Conservation (phyloP, 306 rosid species). For the Dryas octopetala region DNA sequence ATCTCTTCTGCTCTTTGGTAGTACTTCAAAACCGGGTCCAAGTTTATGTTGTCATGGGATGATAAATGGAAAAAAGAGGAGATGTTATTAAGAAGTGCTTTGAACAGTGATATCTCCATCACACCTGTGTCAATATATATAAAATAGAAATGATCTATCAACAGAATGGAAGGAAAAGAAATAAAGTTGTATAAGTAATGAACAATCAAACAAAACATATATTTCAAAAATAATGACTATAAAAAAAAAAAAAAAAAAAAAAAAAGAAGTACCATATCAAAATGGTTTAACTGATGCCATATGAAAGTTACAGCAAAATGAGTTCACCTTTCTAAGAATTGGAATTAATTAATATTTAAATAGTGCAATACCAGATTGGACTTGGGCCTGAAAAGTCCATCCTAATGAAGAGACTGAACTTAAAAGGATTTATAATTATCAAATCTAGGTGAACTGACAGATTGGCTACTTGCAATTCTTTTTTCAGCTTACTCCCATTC, state of each 20-base stretch:
- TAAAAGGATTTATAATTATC: neutral
- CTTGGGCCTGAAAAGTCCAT: neutral
- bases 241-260: neutral
- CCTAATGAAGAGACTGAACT: neutral
- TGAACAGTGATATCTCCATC: constrained; percentile 85
- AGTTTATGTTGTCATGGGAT: constrained; percentile 54
- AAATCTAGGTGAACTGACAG: neutral
- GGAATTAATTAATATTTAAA: neutral
- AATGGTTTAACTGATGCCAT: neutral
- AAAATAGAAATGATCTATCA: constrained; percentile 14
- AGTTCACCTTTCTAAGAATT: neutral
- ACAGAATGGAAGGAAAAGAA: neutral
- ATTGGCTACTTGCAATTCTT: neutral
- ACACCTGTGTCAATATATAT: constrained; percentile 58
- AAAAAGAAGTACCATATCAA: neutral
- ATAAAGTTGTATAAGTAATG: neutral
- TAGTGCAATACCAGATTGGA: neutral
- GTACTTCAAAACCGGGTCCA: constrained; percentile 69
- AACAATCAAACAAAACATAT: neutral
- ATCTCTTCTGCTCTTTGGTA: constrained; percentile 70
- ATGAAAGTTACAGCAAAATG: neutral
- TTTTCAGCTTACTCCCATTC: no score
- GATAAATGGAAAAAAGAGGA: constrained; percentile 72
- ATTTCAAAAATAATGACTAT: neutral
- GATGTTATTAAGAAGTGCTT: constrained; percentile 58